Percentiles rank a stretch among this genome's conserved stretches.
These are phyloP conservation scores for Lodderomyces beijingensis DNA, from an alignment of 1,139 yeast genomes.

Conservation along the genomic window DNA sequence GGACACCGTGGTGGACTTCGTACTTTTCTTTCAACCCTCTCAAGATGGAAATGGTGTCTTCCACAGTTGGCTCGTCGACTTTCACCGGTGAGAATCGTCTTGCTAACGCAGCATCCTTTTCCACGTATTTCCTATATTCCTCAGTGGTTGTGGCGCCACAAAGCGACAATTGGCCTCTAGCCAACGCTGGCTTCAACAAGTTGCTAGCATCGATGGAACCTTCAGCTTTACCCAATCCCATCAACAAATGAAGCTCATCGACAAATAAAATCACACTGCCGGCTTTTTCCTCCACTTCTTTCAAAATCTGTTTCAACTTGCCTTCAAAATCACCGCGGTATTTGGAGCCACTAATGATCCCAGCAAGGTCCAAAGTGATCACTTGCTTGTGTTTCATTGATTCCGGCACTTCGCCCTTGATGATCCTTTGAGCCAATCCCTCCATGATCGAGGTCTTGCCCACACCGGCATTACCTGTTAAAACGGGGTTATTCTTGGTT, in stretches of 20 bases:
- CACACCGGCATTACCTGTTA: constrained; percentile 95
- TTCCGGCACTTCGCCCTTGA: constrained; percentile 91
- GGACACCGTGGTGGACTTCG: constrained; percentile 98
- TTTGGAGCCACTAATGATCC: constrained; percentile 90
- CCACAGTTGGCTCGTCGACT: constrained; percentile 87
- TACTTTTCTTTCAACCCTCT: constrained; percentile 92
- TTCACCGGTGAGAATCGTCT: constrained; percentile 89
- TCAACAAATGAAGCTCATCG: constrained; percentile 86
- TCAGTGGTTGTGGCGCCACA: constrained; percentile 95
- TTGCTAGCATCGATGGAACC: constrained; percentile 97
- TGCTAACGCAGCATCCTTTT: constrained; percentile 87
- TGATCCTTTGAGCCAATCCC: constrained; percentile 90
- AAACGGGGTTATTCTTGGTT: constrained; percentile 90
- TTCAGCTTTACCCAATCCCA: constrained; percentile 93
- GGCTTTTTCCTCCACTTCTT: constrained; percentile 79
- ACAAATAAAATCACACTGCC: constrained; percentile 81
- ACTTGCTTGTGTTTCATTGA: constrained; percentile 82
- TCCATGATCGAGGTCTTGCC: constrained; percentile 97
- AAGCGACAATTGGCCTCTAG: constrained; percentile 88
- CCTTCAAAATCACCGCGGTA: constrained; percentile 95
- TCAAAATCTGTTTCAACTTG: constrained; percentile 75
- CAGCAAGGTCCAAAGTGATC: constrained; percentile 81
- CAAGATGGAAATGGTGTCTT: constrained; percentile 85
- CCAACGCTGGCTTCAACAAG: constrained; percentile 86
- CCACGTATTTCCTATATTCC: constrained; percentile 82